Evolutionary conservation across 129 eudicot species (phyloP), one percentile per base, ranked within the genome.

Genomic region (Flaveria ramosissima): DNA sequence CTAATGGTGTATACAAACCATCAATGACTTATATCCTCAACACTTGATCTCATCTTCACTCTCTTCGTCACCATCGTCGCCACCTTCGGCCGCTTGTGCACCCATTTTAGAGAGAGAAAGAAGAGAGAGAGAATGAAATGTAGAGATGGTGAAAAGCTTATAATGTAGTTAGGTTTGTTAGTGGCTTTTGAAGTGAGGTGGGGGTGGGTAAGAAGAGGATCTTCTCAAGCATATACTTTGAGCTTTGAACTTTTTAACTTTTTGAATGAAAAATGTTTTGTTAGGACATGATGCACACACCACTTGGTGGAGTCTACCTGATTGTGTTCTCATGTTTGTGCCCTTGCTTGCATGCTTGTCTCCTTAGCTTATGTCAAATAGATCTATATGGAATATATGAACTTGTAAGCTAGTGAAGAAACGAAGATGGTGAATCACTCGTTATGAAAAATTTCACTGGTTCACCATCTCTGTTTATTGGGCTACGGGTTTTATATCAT

Each of bases 121-220:
- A 69, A 9, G 36, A 27, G 41, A 26, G 56, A 48, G 42, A 13
- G 19, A 32, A 47, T 55, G 43, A 52, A 75, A 74, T 73, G 55
- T 53, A 13, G 21, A 14, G 76, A 68, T 15, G 57, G 74, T 36
- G 51, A 72, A 42, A 64, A 61, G 74, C 11, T 63, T 76, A 51
- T 23, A 23, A 23, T 51, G 51, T 66, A 51, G 48, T 5, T 80
- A 36, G 41, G 41, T 36, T 36, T 62, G 78, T 72, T 47, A 36
- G 70, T 80, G 84, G 71, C 56, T 75, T 67, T 75, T 78, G 74
- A 56, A 56, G 76, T 57, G 52, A 53, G 70, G 83, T 66, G 86
- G 80, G 74, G 74, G 72, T 78, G 82, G 82, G 82, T 78, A 78
- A 61, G 72, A 71, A 82, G 71, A 77, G 86, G 81, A 82, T 82